Evolutionary conservation across 2,329 filamentous ascomycete species (phyloP).

Genomic region (Sporothrix mexicana): DNA sequence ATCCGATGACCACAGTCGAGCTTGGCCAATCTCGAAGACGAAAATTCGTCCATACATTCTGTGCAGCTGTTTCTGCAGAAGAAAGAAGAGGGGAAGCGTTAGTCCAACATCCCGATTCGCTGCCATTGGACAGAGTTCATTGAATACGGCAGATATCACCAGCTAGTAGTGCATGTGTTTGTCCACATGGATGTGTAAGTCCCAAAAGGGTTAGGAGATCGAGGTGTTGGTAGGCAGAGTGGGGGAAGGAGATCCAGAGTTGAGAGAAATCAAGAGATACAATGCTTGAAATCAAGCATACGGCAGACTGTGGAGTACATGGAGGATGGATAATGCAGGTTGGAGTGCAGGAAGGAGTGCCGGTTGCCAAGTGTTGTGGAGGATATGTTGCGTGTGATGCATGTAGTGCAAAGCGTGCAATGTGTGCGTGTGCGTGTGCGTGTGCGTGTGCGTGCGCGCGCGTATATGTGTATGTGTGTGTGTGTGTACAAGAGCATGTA

Average conservation of each 20-base stretch:
- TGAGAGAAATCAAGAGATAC: background rate
- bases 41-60: constrained; percentile 72
- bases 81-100: background rate
- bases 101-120: background rate
- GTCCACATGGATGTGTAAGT: background rate
- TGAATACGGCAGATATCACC: background rate
- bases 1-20: constrained; percentile 81
- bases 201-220: background rate
- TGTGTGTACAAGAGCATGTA: background rate
- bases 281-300: background rate
- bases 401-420: background rate
- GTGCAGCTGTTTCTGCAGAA: constrained; percentile 69
- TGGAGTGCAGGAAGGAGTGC: background rate
- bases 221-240: too few species aligned
- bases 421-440: background rate
- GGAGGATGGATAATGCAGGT: background rate
- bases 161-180: background rate
- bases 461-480: background rate
- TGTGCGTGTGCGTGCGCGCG: background rate
- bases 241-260: too few species aligned
- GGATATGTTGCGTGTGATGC: background rate
- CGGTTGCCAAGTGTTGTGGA: background rate
- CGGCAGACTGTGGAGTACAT: constrained; percentile 19
- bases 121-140: background rate
- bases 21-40: constrained; percentile 67